Conservation (phyloP, 352 stramenopile genomes). For the Phytophthora pini region DNA sequence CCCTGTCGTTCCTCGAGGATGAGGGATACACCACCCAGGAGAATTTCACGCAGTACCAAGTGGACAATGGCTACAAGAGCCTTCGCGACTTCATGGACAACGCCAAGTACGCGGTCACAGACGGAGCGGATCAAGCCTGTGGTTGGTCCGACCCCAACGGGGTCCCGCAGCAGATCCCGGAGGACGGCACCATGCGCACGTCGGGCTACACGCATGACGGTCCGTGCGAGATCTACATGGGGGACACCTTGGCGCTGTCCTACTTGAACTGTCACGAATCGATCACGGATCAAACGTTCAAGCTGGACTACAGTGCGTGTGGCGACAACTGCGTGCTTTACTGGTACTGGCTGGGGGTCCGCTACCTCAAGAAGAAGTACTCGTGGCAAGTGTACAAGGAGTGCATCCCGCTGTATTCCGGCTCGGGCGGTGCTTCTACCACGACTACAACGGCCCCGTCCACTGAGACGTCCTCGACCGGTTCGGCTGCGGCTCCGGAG, state of each 20-base stretch:
- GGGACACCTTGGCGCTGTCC: slow-evolving; percentile 33
- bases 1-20: slow-evolving; percentile 51
- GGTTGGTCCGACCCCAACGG: slow-evolving; percentile 32
- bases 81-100: slow-evolving; percentile 50
- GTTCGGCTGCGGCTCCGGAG: slow-evolving; percentile 14
- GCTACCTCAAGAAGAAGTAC: slow-evolving; percentile 36
- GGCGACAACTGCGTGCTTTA: slow-evolving; percentile 39
- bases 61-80: slow-evolving; percentile 44
- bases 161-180: slow-evolving; percentile 39
- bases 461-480: slow-evolving; percentile 12
- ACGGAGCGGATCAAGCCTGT: slow-evolving; percentile 38
- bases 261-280: slow-evolving; percentile 39
- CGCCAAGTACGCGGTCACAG: slow-evolving; percentile 31
- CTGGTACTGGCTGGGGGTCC: slow-evolving; percentile 47
- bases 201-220: slow-evolving; percentile 60
- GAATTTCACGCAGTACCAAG: slow-evolving; percentile 46
- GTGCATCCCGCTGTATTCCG: slow-evolving; percentile 37
- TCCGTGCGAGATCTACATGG: slow-evolving; percentile 50
- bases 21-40: slow-evolving; percentile 44
- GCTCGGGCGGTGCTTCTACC: slow-evolving; percentile 2
- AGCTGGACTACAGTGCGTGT: slow-evolving; percentile 37
- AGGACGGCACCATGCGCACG: slow-evolving; percentile 36
- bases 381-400: slow-evolving; percentile 60
- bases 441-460: slow-evolving; percentile 4
- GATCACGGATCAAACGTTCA: slow-evolving; percentile 34